phyloP scores from a whole-genome alignment of 441 rosid species.

The Pelargonium citronellum region DNA sequence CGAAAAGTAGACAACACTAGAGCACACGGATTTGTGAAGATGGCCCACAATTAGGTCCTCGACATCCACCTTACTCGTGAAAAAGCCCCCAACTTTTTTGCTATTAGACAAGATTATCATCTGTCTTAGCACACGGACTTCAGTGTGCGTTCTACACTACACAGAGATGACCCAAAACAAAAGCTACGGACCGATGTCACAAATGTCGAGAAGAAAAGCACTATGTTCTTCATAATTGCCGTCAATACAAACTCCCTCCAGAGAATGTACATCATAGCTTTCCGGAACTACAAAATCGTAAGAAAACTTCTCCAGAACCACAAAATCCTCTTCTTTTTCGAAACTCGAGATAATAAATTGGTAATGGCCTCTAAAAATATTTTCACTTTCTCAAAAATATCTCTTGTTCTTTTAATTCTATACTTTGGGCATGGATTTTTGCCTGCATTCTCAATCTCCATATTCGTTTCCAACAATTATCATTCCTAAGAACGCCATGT shows the following conservation, averaged over 20 bases:
- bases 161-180: neutral
- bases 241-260: neutral
- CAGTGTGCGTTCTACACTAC: neutral
- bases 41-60: neutral
- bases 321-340: neutral
- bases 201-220: neutral
- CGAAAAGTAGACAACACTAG: too few relatives aligned
- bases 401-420: neutral
- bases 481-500: too few relatives aligned
- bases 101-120: neutral
- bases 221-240: constrained; percentile 2
- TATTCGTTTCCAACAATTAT: too few relatives aligned
- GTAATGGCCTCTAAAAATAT: neutral
- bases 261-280: neutral
- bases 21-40: too few relatives aligned
- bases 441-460: neutral
- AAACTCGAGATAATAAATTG: neutral
- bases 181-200: neutral
- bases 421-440: neutral
- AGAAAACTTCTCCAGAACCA: neutral
- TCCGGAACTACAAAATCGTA: neutral
- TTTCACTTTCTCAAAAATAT: neutral
- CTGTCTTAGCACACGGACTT: neutral
- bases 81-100: neutral
- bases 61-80: neutral